Evolutionary conservation across 164 flowering plant species (phyloP).

Genomic region (Chimonanthus salicifolius): DNA sequence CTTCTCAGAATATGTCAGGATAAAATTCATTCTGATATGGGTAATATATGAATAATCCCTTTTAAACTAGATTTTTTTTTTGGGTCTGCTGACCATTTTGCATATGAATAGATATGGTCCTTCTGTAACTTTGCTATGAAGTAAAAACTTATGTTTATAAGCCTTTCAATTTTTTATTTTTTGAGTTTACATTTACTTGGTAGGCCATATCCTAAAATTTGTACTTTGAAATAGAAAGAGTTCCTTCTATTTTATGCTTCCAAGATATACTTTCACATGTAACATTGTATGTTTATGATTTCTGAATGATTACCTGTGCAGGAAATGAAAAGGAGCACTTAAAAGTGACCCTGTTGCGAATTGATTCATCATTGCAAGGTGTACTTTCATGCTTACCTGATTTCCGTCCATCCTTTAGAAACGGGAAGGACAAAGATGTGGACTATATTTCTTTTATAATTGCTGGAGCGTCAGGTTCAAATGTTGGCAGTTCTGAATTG

Average conservation of each 20-base stretch:
- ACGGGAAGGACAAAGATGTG: constrained; percentile 39
- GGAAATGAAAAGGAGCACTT: constrained; percentile 92
- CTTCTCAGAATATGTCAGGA: constrained; percentile 66
- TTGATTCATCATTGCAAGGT: constrained; percentile 93
- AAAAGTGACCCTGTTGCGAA: constrained; percentile 89
- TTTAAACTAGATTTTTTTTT: too few species aligned
- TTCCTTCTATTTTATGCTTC: too few species aligned
- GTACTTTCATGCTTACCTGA: constrained; percentile 96
- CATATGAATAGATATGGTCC: not conserved
- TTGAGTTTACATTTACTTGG: too few species aligned
- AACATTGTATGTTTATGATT: too few species aligned
- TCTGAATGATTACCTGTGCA: constrained; percentile 15
- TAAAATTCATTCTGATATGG: constrained; percentile 71
- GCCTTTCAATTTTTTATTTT: too few species aligned
- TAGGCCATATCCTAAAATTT: too few species aligned
- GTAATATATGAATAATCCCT: constrained; percentile 24
- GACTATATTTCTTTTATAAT: constrained; percentile 42
- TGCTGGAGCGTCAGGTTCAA: constrained; percentile 86
- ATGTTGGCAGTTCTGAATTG: constrained; percentile 73
- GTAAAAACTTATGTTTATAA: too few species aligned
- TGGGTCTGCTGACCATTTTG: not conserved
- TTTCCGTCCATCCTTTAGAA: constrained; percentile 52
- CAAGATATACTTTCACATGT: not conserved
- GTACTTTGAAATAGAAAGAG: too few species aligned
- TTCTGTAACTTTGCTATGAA: not conserved